Base-by-base conservation (phyloP, 2,329 filamentous ascomycete genomes). In the Helotiales sp. region DNA sequence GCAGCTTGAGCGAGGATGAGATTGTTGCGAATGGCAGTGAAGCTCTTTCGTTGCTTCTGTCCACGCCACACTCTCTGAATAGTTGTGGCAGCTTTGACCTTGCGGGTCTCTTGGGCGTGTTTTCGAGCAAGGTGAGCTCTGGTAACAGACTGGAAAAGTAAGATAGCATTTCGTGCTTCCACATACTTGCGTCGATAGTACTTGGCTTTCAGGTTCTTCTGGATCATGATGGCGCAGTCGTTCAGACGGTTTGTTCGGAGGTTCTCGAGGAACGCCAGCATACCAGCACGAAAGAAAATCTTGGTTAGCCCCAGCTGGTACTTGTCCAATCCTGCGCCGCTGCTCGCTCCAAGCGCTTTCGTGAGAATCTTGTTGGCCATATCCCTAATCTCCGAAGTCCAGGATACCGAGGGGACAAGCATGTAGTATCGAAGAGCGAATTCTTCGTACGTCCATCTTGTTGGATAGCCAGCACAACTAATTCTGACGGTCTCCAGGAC, bases 221-320 rank as follows among this genome's bases (percentile, higher is more conserved):
- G 96, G 65, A 99, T 99, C 89, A 99, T 92, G 74, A 97, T 92
- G 13, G 96, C 96, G 73, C 94, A 97, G 72, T 93, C 92, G 78
- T 97, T 98, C 77, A 99, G 86, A 67, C 94, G 90, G 72, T 86
- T 93, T 13, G 96, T 97, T 67, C 96, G 89, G 71, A 97, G 85
- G 73, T 97, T 97, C 81, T 99, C 96, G 60, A 99, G 84, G 82
- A 97, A 97, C 6, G 96, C 96, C 74, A 99, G 89, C 96, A 99
- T 99, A 80, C 96, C 96, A 64, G 96, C 96, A 68, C 96, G 91
- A 89, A 99, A 99, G 83, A 99, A 99, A 78, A 99, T 97, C 83
- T 99, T 99, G 61, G 95, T 98, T 72, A 98, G 84, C 82, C 96
- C 96, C 71, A 99, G 87, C 81, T 99, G 96, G 78, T 98, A 99